phyloP scores from a whole-genome alignment of 2,329 filamentous ascomycete species.

The Chaetomium strumarium region DNA sequence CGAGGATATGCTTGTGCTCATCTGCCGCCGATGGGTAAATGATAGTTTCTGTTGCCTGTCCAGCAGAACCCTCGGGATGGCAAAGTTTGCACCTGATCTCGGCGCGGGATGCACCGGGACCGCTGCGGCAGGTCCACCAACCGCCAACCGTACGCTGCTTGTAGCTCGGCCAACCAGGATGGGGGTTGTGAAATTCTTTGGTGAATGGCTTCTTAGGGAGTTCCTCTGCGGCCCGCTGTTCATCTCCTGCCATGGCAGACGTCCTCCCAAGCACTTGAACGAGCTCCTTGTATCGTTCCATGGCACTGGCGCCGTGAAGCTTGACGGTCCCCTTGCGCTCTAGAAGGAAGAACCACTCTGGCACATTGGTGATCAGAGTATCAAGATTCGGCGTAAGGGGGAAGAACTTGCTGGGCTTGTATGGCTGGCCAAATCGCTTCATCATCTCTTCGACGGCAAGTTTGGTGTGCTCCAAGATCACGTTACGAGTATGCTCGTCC shows the following conservation, averaged over 20 bases:
- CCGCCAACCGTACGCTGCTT: slow-evolving; percentile 12
- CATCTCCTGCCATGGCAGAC: not conserved
- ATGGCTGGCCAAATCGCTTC: not conserved
- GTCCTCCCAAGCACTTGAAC: not conserved
- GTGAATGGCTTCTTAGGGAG: not conserved
- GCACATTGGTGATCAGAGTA: not conserved
- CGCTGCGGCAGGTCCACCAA: slow-evolving; percentile 21
- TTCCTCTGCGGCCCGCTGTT: not conserved
- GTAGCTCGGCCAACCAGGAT: slow-evolving; percentile 8
- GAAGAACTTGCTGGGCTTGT: not conserved
- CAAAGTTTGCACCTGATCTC: slow-evolving; percentile 15
- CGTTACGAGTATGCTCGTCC: not conserved
- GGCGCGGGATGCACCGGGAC: slow-evolving; percentile 6
- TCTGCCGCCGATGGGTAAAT: not conserved
- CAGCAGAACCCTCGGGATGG: not conserved
- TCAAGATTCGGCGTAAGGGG: not conserved
- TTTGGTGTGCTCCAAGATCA: not conserved
- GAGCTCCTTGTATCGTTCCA: slow-evolving; percentile 12
- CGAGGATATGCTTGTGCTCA: slow-evolving; percentile 7
- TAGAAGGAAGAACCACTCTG: slow-evolving; percentile 15
- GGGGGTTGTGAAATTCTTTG: slow-evolving; percentile 15
- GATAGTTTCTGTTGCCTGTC: not conserved
- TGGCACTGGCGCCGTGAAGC: not conserved
- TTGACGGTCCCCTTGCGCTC: slow-evolving; percentile 8
- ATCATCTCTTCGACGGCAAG: not conserved